These are phyloP conservation scores for Linderina pennispora DNA, from an alignment of 192 early-diverging fungal species.

Conservation along the genomic window DNA sequence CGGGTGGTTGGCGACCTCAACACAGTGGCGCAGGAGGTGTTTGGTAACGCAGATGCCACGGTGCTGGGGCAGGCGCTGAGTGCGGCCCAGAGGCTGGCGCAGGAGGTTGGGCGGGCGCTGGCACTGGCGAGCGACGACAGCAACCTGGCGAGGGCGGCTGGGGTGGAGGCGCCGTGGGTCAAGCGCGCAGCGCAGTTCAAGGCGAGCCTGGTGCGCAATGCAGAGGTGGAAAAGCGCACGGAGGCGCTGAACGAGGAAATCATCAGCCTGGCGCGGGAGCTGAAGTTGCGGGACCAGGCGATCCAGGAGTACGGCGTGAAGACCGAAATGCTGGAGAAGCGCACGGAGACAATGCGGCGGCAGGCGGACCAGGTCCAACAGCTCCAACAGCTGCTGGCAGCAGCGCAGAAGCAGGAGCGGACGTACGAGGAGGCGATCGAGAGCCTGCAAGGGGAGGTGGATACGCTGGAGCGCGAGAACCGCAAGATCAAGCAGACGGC, in stretches of 20 bases:
- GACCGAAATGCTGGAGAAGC: slow-evolving; percentile 78
- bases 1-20: slow-evolving; percentile 12
- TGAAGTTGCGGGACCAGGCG: slow-evolving; percentile 75
- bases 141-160: background rate
- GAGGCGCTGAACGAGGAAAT: slow-evolving; percentile 75
- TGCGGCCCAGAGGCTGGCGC: slow-evolving; percentile 13
- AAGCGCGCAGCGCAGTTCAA: slow-evolving; percentile 75
- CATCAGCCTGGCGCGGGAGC: slow-evolving; percentile 67
- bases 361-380: slow-evolving; percentile 57
- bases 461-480: slow-evolving; percentile 63
- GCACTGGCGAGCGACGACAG: slow-evolving; percentile 7
- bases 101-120: slow-evolving; percentile 12
- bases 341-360: slow-evolving; percentile 60
- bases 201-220: slow-evolving; percentile 70
- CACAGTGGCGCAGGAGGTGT: slow-evolving; percentile 29
- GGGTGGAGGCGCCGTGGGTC: slow-evolving; percentile 67
- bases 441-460: slow-evolving; percentile 61
- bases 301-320: slow-evolving; percentile 70
- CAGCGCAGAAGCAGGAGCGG: slow-evolving; percentile 53
- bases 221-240: slow-evolving; percentile 70
- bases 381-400: slow-evolving; percentile 55
- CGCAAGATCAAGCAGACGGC: slow-evolving; percentile 45
- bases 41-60: slow-evolving; percentile 16
- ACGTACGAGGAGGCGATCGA: slow-evolving; percentile 71
- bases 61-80: slow-evolving; percentile 13